Conservation (phyloP, 31 red algal genomes). For the Porphyra umbilicalis region DNA sequence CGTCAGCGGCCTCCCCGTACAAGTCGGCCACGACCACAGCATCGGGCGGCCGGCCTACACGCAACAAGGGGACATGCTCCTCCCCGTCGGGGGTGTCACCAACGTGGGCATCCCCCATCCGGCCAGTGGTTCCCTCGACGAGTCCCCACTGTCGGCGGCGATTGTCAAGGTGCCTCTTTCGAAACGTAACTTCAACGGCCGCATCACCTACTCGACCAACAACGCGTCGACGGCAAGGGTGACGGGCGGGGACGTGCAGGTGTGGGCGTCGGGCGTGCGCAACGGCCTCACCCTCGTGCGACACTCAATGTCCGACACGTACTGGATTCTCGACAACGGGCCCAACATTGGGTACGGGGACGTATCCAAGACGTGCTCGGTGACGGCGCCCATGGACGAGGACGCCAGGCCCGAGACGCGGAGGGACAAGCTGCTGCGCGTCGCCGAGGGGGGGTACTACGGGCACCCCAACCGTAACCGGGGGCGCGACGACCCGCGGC, state of each 20-base stretch:
- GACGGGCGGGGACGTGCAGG: slow-evolving; percentile 15
- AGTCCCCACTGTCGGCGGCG: slow-evolving; percentile 31
- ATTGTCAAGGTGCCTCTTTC: slow-evolving; percentile 29
- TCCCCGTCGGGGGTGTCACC: slow-evolving; percentile 43
- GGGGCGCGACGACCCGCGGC: slow-evolving; percentile 28
- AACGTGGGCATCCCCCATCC: slow-evolving; percentile 49
- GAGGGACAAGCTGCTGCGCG: slow-evolving; percentile 28
- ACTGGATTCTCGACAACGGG: slow-evolving; percentile 70
- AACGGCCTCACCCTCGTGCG: slow-evolving; percentile 39
- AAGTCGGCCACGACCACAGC: slow-evolving; percentile 58
- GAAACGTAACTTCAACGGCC: slow-evolving; percentile 41
- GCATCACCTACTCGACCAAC: slow-evolving; percentile 34
- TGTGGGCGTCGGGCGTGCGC: slow-evolving; percentile 36
- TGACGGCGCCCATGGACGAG: slow-evolving; percentile 15
- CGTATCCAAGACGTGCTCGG: slow-evolving; percentile 20
- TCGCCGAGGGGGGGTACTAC: slow-evolving; percentile 37
- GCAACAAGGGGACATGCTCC: slow-evolving; percentile 32
- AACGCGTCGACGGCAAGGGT: slow-evolving; percentile 9
- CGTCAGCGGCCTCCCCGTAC: slow-evolving; percentile 58
- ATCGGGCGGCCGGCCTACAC: slow-evolving; percentile 45
- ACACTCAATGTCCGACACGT: slow-evolving; percentile 40
- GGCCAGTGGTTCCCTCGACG: slow-evolving; percentile 17
- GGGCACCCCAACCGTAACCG: slow-evolving; percentile 70
- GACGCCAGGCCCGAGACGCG: background rate
- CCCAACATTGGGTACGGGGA: slow-evolving; percentile 47